Evolutionary conservation across 257 asterid species (phyloP).

Genomic region (Solanum lignicaule): DNA sequence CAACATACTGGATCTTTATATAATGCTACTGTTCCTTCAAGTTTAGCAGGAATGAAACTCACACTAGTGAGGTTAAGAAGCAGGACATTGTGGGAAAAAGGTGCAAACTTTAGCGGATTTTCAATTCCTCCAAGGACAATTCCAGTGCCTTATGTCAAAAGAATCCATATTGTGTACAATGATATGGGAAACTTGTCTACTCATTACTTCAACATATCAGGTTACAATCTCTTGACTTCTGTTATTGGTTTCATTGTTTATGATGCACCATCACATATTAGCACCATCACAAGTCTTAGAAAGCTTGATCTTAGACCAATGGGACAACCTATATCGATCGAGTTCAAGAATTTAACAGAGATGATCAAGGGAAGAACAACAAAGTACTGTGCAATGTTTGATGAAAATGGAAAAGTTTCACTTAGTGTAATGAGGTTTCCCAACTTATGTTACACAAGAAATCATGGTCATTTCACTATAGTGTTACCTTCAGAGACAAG

Average conservation of each 20-base stretch:
- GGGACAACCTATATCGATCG: conserved; percentile 36
- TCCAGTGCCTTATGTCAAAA: conserved; percentile 47
- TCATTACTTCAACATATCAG: conserved; percentile 43
- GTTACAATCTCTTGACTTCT: conserved; percentile 44
- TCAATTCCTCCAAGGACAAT: conserved; percentile 48
- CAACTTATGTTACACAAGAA: conserved; percentile 34
- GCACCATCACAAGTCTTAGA: conserved; percentile 15
- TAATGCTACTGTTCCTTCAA: conserved; percentile 46
- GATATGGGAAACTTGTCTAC: conserved; percentile 62
- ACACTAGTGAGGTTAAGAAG: conserved; percentile 50
- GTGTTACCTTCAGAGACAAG: conserved; percentile 19
- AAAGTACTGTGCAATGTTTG: conserved; percentile 49
- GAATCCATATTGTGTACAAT: conserved; percentile 58
- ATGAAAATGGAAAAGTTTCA: conserved; percentile 24
- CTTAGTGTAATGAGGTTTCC: conserved; percentile 24
- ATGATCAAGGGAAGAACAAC: not conserved
- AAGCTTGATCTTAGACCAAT: conserved; percentile 46
- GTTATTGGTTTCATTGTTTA: conserved; percentile 59
- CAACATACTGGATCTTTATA: conserved; percentile 43
- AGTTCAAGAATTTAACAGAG: conserved; percentile 16
- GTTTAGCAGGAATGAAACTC: conserved; percentile 52
- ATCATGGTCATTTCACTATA: conserved; percentile 51
- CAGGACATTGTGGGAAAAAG: conserved; percentile 50
- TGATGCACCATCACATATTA: conserved; percentile 15
- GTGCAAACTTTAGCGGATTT: conserved; percentile 54